Percentiles rank a stretch among this genome's conserved stretches.
Conservation (phyloP, 345 rosid genomes). For the Hibiscus trionum region DNA sequence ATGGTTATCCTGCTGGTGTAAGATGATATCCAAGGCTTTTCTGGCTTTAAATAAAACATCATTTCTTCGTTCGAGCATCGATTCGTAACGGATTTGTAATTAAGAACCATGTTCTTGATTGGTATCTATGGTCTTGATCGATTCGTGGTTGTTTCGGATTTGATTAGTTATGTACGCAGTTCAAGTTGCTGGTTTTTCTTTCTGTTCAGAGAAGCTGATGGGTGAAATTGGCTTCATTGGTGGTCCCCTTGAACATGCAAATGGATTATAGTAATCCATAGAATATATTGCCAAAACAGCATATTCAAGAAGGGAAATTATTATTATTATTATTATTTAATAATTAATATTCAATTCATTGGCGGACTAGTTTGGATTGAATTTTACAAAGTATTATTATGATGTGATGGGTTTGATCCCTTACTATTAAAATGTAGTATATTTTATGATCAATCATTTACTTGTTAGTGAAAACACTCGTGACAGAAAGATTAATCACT, state of each 20-base stretch:
- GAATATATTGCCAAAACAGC: background rate
- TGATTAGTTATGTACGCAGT: background rate
- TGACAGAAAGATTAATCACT: no score
- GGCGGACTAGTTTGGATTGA: no score
- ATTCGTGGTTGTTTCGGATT: background rate
- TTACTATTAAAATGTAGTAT: no score
- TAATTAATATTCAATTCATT: no score
- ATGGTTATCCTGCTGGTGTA: background rate
- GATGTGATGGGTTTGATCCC: no score
- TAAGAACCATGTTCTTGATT: background rate
- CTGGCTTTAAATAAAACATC: constrained; percentile 4
- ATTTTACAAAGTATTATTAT: no score
- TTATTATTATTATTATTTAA: no score
- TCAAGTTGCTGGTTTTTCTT: background rate
- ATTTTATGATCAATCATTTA: no score
- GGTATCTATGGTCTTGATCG: background rate
- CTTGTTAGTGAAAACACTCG: no score
- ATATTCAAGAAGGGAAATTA: background rate
- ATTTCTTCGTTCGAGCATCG: background rate
- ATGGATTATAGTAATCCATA: background rate
- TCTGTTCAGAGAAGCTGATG: background rate
- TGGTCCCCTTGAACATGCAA: background rate
- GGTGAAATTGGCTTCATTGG: background rate
- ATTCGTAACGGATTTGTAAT: background rate
- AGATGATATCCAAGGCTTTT: background rate